Conservation (phyloP, 2,329 filamentous ascomycete genomes). For the Botrytis medusae region DNA sequence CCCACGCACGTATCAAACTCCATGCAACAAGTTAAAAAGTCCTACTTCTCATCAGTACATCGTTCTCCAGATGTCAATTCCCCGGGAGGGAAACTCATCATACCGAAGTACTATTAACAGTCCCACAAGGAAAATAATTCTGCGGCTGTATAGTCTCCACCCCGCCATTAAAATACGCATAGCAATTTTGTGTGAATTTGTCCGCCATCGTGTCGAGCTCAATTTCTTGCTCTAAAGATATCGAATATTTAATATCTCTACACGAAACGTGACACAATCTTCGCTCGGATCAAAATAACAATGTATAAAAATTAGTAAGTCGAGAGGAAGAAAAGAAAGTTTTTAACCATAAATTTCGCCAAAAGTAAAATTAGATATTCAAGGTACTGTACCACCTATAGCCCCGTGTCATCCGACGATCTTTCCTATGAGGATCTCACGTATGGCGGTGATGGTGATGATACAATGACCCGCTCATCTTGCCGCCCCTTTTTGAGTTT, state of each 20-base stretch:
- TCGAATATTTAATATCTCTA: conserved; percentile 68
- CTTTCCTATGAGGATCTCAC: neutral
- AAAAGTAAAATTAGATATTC: neutral
- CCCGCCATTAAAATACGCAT: neutral
- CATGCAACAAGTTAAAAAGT: neutral
- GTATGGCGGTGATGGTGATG: neutral
- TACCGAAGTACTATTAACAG: conserved; percentile 7
- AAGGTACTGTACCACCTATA: neutral
- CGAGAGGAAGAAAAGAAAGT: neutral
- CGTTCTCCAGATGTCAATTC: neutral
- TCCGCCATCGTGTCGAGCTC: conserved; percentile 37
- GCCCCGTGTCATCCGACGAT: neutral
- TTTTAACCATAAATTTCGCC: neutral
- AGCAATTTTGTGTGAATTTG: conserved; percentile 9
- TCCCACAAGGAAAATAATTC: conserved; percentile 8
- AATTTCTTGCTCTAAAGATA: conserved; percentile 71
- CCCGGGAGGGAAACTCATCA: neutral
- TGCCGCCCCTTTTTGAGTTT: neutral
- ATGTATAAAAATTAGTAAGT: neutral
- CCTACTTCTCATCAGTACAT: neutral
- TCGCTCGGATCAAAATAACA: neutral
- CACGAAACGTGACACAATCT: conserved; percentile 52
- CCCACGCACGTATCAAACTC: conserved; percentile 13
- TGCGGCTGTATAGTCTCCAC: neutral
- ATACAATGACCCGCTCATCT: neutral